Conservation (phyloP, 352 stramenopile species). For the Nothophytophthora sp. region DNA sequence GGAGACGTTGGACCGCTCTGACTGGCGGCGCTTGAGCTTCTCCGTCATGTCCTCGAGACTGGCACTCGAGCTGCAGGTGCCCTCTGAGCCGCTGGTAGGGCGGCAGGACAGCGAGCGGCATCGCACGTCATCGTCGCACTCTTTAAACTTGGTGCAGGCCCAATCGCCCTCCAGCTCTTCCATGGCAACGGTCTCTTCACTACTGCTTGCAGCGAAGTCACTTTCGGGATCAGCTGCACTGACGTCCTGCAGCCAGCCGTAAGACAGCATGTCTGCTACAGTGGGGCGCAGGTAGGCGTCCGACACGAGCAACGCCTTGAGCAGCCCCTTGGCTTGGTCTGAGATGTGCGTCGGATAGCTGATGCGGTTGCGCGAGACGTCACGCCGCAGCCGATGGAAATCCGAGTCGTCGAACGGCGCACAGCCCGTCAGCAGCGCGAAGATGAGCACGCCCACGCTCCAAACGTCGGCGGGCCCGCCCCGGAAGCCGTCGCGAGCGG, state of each 20-base stretch:
- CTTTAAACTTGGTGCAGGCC: slow-evolving; percentile 18
- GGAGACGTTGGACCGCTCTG: slow-evolving; percentile 14
- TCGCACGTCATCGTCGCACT: slow-evolving; percentile 17
- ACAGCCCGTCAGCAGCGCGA: slow-evolving; percentile 80
- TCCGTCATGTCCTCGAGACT: slow-evolving; percentile 53
- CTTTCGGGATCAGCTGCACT: background rate
- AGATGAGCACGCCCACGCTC: slow-evolving; percentile 81
- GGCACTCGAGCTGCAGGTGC: slow-evolving; percentile 56
- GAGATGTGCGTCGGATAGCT: slow-evolving; percentile 68
- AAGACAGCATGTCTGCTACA: slow-evolving; percentile 57
- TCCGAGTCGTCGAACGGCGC: slow-evolving; percentile 81
- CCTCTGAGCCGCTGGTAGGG: slow-evolving; percentile 42
- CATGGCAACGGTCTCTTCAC: slow-evolving; percentile 10
- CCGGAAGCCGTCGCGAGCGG: slow-evolving; percentile 41
- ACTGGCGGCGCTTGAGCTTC: slow-evolving; percentile 22
- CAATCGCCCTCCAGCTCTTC: slow-evolving; percentile 12
- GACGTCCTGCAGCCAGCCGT: slow-evolving; percentile 53
- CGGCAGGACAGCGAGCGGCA: slow-evolving; percentile 47
- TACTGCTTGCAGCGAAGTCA: slow-evolving; percentile 7
- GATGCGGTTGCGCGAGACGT: slow-evolving; percentile 72
- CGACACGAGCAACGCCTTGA: slow-evolving; percentile 67
- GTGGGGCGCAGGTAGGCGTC: slow-evolving; percentile 63
- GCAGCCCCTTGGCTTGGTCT: slow-evolving; percentile 57
- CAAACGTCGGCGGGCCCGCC: slow-evolving; percentile 75
- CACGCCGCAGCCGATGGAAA: slow-evolving; percentile 58